Evolutionary conservation across 257 asterid species (phyloP), one percentile per base, ranked within the genome.

Genomic region (Striga asiatica): DNA sequence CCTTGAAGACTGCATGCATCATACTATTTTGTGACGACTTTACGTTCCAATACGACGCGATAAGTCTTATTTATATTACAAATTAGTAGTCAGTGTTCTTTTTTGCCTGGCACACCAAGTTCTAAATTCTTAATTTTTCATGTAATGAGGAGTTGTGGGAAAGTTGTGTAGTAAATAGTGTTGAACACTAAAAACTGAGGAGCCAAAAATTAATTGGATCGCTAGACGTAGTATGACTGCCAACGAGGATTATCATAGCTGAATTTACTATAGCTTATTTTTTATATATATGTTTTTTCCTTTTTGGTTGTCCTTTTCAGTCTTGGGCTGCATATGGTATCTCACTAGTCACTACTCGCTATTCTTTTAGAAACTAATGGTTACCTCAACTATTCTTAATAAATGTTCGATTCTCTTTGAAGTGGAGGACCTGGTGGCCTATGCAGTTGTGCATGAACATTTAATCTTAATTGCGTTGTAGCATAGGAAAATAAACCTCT

Each of bases 11-110:
- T 29, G 28, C 35, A 34, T 43, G 6, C 49, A 14, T 29, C 31
- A 5, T 38, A 37, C 28, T 54, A n/a, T n/a, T 60, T 64, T 41
- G 35, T 62, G 54, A 41, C 49, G 47, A n/a, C 16, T 39, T n/a
- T 39, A 14, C 16, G 2, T 39, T 39, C 47, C 47, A 14, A 12
- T 39, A 39, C 16, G 19, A 14, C 1, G 6, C 16, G 16, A 14
- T 39, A n/a, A 39, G 47, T 39, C 13, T n/a, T 39, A n/a, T 39
- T 39, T 20, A 12, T 39, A 8, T 20, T n/a, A n/a, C 47, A 39
- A 39, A 39, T 2, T 39, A 39, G 43, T 17, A 10, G 43, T 37
- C 16, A 37, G n/a, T n/a, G n/a, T n/a, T n/a, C n/a, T n/a, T n/a
- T n/a, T n/a, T n/a, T n/a, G n/a, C n/a, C n/a, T n/a, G n/a, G 43